phyloP scores from a whole-genome alignment of 2,329 filamentous ascomycete genomes.

The Alternaria tenuissima region DNA sequence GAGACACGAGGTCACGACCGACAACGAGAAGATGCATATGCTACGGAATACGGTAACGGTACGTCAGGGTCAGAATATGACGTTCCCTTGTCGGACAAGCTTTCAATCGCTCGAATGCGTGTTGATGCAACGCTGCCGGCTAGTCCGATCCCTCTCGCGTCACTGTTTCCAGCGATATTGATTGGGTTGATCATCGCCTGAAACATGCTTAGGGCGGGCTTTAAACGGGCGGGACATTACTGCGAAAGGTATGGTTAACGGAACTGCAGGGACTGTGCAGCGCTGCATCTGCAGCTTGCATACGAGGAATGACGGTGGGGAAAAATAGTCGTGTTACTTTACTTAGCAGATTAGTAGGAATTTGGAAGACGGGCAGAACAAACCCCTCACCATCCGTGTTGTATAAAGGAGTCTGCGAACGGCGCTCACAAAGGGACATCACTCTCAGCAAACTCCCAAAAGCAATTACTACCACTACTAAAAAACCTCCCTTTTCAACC shows the following conservation, averaged over 20 bases:
- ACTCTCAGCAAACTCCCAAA: constrained; percentile 2
- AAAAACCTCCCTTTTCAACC: not conserved
- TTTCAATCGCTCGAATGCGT: not conserved
- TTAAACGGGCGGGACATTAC: constrained; percentile 1
- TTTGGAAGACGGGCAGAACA: not conserved
- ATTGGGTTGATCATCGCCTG: not conserved
- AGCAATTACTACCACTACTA: not conserved
- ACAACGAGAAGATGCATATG: not conserved
- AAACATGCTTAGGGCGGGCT: not conserved
- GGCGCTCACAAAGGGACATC: not conserved
- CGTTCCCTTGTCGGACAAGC: not conserved
- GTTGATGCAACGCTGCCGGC: not conserved
- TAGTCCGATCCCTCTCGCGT: not conserved
- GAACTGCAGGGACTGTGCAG: constrained; percentile 3
- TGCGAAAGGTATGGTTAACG: not conserved
- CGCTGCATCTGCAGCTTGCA: not conserved
- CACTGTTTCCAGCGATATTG: constrained; percentile 1
- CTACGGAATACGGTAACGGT: not conserved
- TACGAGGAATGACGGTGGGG: not conserved
- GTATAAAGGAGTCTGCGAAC: not conserved
- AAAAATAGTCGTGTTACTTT: constrained; percentile 2
- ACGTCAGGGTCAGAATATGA: not conserved
- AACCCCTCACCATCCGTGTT: not conserved
- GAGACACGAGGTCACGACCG: not conserved
- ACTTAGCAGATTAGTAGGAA: not conserved